phyloP scores from a whole-genome alignment of 1,284 basidiomycete species.

The Moesziomyces sp. region DNA sequence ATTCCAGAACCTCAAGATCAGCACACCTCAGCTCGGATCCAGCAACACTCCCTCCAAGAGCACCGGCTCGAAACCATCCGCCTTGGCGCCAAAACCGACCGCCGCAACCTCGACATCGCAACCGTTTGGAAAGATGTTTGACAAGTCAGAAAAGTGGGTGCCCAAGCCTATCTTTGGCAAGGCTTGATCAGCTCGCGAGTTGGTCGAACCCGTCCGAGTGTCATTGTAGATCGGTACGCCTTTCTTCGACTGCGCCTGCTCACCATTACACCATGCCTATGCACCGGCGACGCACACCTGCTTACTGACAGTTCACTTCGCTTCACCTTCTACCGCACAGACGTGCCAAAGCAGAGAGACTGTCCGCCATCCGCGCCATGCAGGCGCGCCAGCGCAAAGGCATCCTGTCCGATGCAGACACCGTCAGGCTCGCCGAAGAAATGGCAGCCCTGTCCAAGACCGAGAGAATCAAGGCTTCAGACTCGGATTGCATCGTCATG shows the following conservation, averaged over 20 bases:
- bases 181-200: conserved; percentile 25
- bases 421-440: conserved; percentile 55
- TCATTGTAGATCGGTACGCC: conserved; percentile 36
- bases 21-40: conserved; percentile 7
- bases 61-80: background rate
- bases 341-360: conserved; percentile 52
- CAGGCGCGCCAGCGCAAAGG: conserved; percentile 55
- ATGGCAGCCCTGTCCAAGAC: conserved; percentile 47
- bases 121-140: conserved; percentile 43
- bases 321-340: conserved; percentile 11
- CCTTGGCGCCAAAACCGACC: background rate
- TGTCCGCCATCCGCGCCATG: conserved; percentile 53
- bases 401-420: conserved; percentile 48
- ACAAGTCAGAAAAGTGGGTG: conserved; percentile 62
- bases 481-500: conserved; percentile 46
- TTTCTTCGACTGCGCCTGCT: conserved; percentile 1
- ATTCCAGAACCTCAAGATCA: conserved; percentile 40
- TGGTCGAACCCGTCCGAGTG: background rate
- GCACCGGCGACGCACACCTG: too few species aligned
- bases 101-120: conserved; percentile 9
- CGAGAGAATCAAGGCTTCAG: conserved; percentile 26
- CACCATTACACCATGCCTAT: background rate
- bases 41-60: background rate
- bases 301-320: background rate
- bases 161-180: conserved; percentile 56